Evolutionary conservation across 345 rosid genomes (phyloP), one percentile per base, ranked within the genome.

Genomic region (Gossypium arboreum): DNA sequence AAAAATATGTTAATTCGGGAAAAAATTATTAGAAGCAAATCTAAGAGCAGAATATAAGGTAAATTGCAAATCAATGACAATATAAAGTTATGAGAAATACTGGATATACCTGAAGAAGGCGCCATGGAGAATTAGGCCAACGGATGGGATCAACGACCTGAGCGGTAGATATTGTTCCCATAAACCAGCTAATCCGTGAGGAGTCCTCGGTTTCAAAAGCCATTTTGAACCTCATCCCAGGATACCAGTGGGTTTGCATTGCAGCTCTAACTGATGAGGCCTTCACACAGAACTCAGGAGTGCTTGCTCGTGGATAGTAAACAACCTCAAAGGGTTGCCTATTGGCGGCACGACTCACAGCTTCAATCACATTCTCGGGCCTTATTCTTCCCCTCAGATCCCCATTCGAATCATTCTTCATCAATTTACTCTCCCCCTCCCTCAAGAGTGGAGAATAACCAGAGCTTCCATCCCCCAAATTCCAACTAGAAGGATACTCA

Each of bases 71-170:
- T 54, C 18, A 54, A 57, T 10, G 61, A 22, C 27, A 22, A 12
- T 16, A 39, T n/a, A 41, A 3, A 52, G 60, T 15, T 16, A 25
- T 3, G 10, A n/a, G 50, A 52, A n/a, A 51, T 50, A 10, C 16
- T 12, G 11, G n/a, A 29, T 27, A 16, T 84, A 94, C 99, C 98
- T 89, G 94, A 3, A 95, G 84, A 82, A 95, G 90, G 3, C 97
- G 83, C 99, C 99, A 95, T 11, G 97, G 98, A 20, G 99, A 95
- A 77, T 84, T 86, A 58, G 97, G 94, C 98, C 98, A 94, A 44
- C 77, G 88, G 47, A 90, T 83, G 48, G 90, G 89, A 64, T 94
- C 97, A 54, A 88, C 81, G 56, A 94, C 91, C 70, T 88, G 92
- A 73, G 89, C 98, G 68, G 81, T 81, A 34, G 98, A 90, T 43